Evolutionary conservation across 2,329 filamentous ascomycete genomes (phyloP).

Genomic region (Stenocarpella maydis): DNA sequence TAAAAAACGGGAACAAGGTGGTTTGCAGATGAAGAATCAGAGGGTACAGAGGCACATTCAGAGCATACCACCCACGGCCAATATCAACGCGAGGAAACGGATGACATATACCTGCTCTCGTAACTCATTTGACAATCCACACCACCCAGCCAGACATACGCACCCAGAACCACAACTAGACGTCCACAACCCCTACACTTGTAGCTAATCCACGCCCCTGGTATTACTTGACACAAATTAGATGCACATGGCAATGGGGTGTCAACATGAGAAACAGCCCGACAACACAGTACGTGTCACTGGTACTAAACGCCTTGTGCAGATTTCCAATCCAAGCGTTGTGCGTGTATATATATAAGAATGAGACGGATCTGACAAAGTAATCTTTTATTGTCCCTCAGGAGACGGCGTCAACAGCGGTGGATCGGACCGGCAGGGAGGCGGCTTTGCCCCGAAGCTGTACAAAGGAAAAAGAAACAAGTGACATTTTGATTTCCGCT

Average conservation of each 20-base stretch:
- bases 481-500: conserved; percentile 17
- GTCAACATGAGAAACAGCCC: not conserved
- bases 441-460: not conserved
- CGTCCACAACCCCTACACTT: too few species aligned
- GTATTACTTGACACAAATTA: too few species aligned
- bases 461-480: conserved; percentile 30
- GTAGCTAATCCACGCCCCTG: too few species aligned
- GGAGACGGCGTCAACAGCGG: not conserved
- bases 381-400: not conserved
- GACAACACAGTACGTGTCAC: not conserved
- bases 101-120: too few species aligned
- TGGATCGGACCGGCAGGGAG: conserved; percentile 3
- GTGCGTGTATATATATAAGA: conserved; percentile 13
- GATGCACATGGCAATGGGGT: not conserved
- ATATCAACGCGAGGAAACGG: too few species aligned
- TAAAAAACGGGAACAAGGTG: too few species aligned
- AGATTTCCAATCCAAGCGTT: conserved; percentile 5
- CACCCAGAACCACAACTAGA: too few species aligned
- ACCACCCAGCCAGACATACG: too few species aligned
- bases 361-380: not conserved
- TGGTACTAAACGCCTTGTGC: not conserved
- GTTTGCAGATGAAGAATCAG: too few species aligned
- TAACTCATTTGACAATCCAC: too few species aligned
- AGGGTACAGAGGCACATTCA: too few species aligned
- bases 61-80: too few species aligned